Evolutionary conservation across 805 yeast species (phyloP), one percentile per base, ranked within the genome.

Genomic region (Monosporozyma aquatica): DNA sequence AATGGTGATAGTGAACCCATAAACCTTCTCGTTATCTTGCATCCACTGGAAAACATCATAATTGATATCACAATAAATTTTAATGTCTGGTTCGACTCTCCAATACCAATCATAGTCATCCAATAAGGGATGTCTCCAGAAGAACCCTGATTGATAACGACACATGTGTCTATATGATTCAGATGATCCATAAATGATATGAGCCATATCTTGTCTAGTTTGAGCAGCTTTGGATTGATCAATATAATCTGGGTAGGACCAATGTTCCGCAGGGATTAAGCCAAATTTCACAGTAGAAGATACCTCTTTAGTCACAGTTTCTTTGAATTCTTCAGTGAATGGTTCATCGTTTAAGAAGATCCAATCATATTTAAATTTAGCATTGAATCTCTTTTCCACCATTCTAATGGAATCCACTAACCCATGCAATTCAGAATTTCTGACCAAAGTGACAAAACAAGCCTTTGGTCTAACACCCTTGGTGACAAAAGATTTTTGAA

Each of bases 91-190:
- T 65, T 87, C 96, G 28, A 87, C 89, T 63, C 95, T 78, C 96
- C 95, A 87, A 70, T 85, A 86, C 74, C 82, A 87, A 55, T 81
- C 84, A 71, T 80, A 87, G 21, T 78, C 75, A 46, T 69, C 65
- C 62, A 87, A 56, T 39, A 78, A 64, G 40, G 74, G 75, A 58
- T 84, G 86, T 59, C 81, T 71, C 74, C 78, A 86, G 68, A 86
- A 82, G 60, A 81, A 82, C 0, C 95, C 95, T 14, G 87, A 76
- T 62, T 83, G 87, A 64, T 75, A 87, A 51, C 96, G 75, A 64
- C 95, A 87, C 95, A 87, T 84, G 65, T 84, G 90, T 58, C 95
- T 77, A 66, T 86, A 87, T 14, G 87, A 71, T 47, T 74, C 79
- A 11, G 81, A 70, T 44, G 71, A 82, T 42, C 94, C 95, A 60